Evolutionary conservation across 495 filamentous ascomycete species (phyloP), one percentile per base, ranked within the genome.

Genomic region (Penicillium mononematosum): DNA sequence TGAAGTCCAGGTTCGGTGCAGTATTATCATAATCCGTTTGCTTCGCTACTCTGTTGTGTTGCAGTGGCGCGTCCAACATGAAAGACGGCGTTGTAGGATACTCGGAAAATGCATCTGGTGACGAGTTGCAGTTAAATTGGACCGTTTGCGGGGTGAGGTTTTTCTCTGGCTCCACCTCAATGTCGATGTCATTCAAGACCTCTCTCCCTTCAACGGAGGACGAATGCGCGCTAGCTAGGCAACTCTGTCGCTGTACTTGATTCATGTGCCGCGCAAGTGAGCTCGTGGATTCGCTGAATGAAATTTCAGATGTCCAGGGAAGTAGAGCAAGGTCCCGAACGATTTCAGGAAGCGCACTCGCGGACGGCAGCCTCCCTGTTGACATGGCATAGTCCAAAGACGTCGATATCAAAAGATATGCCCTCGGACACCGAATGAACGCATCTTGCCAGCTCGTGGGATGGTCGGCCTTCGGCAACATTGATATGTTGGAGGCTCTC

Each of bases 321-420:
- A 71, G 55, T 14, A 55, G 55, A 9, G 56, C 54, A n/a, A 70
- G 61, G 5, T 66, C 60, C 0, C 67, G 60, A 2, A 73, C 67
- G 4, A 65, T 41, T n/a, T 62, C 58, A 14, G 71, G 71, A 3
- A 74, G 58, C 11, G 51, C 55, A 20, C 41, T 54, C 0, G 61
- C 62, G 19, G 59, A 66, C 11, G 69, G 71, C 2, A 74, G 29
- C 16, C 64, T 52, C 1, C 69, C 69, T 9, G 66, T 53, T 1
- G 71, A 50, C 5, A 74, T 50, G 27, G 62, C 65, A 34, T 70
- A 70, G 24, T 74, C 71, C 5, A 74, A 65, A 0, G 60, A 64
- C 1, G 62, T 72, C 0, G 69, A 74, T 29, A 74, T 72, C 17
- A 70, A 58, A 11, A 74, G 59, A 45, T 74, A 74, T 2, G 69